Evolutionary conservation across 495 filamentous ascomycete species (phyloP), one percentile per base, ranked within the genome.

Genomic region (Podospora fimiseda): DNA sequence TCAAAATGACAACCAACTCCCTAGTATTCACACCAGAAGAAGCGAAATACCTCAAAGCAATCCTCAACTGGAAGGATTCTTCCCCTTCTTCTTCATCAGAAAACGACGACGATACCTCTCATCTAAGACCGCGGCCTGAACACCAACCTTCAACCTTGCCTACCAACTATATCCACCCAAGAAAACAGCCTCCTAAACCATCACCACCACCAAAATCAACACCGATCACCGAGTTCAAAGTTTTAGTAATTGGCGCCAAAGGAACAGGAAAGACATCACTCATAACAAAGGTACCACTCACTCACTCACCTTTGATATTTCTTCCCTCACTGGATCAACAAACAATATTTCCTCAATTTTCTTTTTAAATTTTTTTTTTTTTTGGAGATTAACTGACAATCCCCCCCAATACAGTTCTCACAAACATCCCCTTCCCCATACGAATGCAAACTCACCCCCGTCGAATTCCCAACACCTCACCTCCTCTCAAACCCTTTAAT

Each of bases 181-280:
- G 18, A 14, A 24, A 38, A n/a, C 9, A 45, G 14, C 16, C 39
- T 16, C 14, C 41, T 22, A n/a, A 18, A 51, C 15, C 27, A 33
- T 4, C 47, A 49, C 15, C n/a, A 21, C 44, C 48, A 48, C 15
- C 27, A 53, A 18, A 50, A 50, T 30, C 49, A 49, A 37, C 56
- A 61, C 23, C 50, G 49, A n/a, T 51, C 63, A 9, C 59, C 53
- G 66, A 74, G 42, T 69, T 76, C 54, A 64, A 65, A 45, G 52
- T 75, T 20, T 58, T 76, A 14, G 61, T 75, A 21, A 53, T 75
- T 16, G 73, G 73, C 20, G 65, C 60, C 0, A 66, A 70, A 9
- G 70, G 67, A 0, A 62, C 60, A 41, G 72, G 73, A 13, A 76
- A 76, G 58, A 73, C 72, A 2, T 61, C 70, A 11, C 59, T 76